Percentiles rank a stretch among this genome's conserved stretches.
Conservation (phyloP, 2,329 filamentous ascomycete genomes). For the Colletotrichum sp. region DNA sequence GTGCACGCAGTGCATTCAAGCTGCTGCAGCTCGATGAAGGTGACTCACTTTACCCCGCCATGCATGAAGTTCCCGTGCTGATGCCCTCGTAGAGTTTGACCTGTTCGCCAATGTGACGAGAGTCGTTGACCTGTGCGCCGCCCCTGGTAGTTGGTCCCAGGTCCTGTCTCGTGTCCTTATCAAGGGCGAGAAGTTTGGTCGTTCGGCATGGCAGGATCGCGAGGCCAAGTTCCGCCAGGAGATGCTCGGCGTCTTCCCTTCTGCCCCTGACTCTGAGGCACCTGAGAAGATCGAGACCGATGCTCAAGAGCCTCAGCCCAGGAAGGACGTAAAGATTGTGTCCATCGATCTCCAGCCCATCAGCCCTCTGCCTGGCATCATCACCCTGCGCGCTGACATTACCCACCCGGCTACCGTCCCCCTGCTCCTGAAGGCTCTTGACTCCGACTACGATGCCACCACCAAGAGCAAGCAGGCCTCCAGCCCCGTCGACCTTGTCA, state of each 20-base stretch:
- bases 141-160: slow-evolving; percentile 96
- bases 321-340: slow-evolving; percentile 87
- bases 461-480: slow-evolving; percentile 57
- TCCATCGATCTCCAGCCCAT: slow-evolving; percentile 97
- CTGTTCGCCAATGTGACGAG: slow-evolving; percentile 89
- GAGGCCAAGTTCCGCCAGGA: slow-evolving; percentile 69
- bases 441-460: slow-evolving; percentile 67
- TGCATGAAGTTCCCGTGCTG: background rate
- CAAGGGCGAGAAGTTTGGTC: slow-evolving; percentile 89
- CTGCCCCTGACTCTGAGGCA: background rate
- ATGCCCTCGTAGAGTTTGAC: slow-evolving; percentile 74
- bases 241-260: slow-evolving; percentile 58
- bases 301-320: slow-evolving; percentile 41
- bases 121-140: slow-evolving; percentile 95
- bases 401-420: slow-evolving; percentile 96
- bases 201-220: slow-evolving; percentile 85
- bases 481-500: slow-evolving; percentile 87
- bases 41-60: slow-evolving; percentile 30
- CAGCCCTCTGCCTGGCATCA: slow-evolving; percentile 90
- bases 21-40: slow-evolving; percentile 91
- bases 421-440: slow-evolving; percentile 82
- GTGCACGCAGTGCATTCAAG: slow-evolving; percentile 95
- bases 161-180: slow-evolving; percentile 93
- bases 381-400: slow-evolving; percentile 91
- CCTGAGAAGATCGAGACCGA: background rate